Base-by-base conservation (phyloP, 148 eudicot species). In the Rhododendron mucronatum region DNA sequence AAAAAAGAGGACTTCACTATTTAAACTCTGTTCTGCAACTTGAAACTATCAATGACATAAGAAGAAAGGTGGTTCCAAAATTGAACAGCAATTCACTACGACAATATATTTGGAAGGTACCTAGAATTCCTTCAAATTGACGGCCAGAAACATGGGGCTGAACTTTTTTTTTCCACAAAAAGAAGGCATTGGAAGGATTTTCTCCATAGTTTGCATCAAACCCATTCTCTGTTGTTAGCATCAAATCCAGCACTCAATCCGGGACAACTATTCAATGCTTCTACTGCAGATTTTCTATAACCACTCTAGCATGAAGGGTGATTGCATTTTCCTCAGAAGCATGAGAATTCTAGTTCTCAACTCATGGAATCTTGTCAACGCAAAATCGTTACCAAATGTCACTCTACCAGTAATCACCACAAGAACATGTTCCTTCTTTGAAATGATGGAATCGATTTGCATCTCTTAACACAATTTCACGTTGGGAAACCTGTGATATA, bases 401-500 rank as follows among this genome's bases (percentile, higher is more conserved):
- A 74, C 39, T 30, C 44, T 74, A 74, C 78, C 44, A 74, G 78
- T 74, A 75, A 39, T 75, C 79, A 75, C 79, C n/a, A 7, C 79
- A 75, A 35, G 47, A 75, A 39, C 79, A 75, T 48, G 47, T 75
- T 37, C 79, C 79, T 7, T 37, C 79, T 75, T 18, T 75, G 23
- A 75, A 75, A 48, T 39, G 47, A 75, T 75, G 79, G n/a, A 75
- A 75, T 5, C 79, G 47, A 37, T 75, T 75, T 39, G 79, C 79
- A 75, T 75, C 79, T 75, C 79, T 75, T 39, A 75, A 75, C n/a
- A 75, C 79, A 37, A 75, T 75, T 75, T 75, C 47, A 37, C 79
- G 79, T 39, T 39, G 79, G n/a, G 79, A 75, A 20, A 75, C n/a
- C 7, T 37, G 20, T 7, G 79, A 37, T 35, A 75, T 18, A 37